Percentiles rank a stretch among this genome's conserved stretches.
phyloP scores from a whole-genome alignment of 306 rosid genomes.

The Potentilla sterilis region DNA sequence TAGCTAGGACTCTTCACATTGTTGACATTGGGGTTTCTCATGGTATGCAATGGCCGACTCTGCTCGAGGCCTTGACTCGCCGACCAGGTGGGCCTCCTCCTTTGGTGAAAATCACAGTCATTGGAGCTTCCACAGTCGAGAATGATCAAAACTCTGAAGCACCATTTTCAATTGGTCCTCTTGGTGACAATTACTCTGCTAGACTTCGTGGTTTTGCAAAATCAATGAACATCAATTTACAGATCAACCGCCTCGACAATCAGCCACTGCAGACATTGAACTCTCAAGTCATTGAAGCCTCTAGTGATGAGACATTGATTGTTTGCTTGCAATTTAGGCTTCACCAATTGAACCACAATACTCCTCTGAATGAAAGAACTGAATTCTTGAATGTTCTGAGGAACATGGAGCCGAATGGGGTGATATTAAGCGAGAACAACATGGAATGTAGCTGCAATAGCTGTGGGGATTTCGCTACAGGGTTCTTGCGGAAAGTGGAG shows the following conservation, averaged over 20 bases:
- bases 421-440: slow-evolving; percentile 76
- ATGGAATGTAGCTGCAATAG: slow-evolving; percentile 64
- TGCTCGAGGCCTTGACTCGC: slow-evolving; percentile 79
- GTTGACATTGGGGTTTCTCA: slow-evolving; percentile 93
- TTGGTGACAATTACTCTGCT: slow-evolving; percentile 60
- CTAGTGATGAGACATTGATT: slow-evolving; percentile 56
- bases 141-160: slow-evolving; percentile 44
- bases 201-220: slow-evolving; percentile 72
- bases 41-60: slow-evolving; percentile 88
- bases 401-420: slow-evolving; percentile 66
- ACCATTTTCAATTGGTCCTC: slow-evolving; percentile 75
- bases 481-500: slow-evolving; percentile 62
- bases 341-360: slow-evolving; percentile 60
- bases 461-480: slow-evolving; percentile 60
- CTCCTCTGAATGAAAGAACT: slow-evolving; percentile 51
- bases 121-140: slow-evolving; percentile 45
- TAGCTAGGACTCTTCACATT: slow-evolving; percentile 53
- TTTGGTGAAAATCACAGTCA: slow-evolving; percentile 67
- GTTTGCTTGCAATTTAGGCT: slow-evolving; percentile 81
- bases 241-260: slow-evolving; percentile 60
- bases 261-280: slow-evolving; percentile 46
- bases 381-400: slow-evolving; percentile 52
- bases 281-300: slow-evolving; percentile 38
- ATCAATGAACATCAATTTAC: slow-evolving; percentile 57
- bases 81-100: slow-evolving; percentile 86